phyloP scores from a whole-genome alignment of 2,329 filamentous ascomycete genomes.

The Fusarium ramigenum region DNA sequence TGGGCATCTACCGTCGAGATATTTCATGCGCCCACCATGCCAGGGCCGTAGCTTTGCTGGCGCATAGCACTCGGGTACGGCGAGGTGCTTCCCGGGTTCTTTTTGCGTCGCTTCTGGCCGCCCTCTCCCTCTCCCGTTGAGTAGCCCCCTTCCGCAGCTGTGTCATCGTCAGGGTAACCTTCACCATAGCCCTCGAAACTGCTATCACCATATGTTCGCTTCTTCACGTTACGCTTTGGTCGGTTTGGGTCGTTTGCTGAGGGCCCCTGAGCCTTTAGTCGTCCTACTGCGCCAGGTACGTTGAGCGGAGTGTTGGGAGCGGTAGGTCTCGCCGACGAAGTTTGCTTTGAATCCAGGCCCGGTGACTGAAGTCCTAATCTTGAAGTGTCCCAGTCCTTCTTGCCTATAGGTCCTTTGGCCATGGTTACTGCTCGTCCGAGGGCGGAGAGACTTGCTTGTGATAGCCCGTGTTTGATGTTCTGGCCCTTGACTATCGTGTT shows the following conservation, averaged over 20 bases:
- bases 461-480: slow-evolving; percentile 64
- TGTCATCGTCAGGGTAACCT: slow-evolving; percentile 74
- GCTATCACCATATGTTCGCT: slow-evolving; percentile 78
- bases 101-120: slow-evolving; percentile 71
- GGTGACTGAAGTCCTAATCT: slow-evolving; percentile 66
- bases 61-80: slow-evolving; percentile 56
- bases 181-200: slow-evolving; percentile 81
- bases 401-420: slow-evolving; percentile 65
- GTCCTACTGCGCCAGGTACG: slow-evolving; percentile 46
- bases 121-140: slow-evolving; percentile 78
- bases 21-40: slow-evolving; percentile 65
- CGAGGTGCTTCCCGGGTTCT: slow-evolving; percentile 59
- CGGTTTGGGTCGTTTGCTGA: slow-evolving; percentile 60
- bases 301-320: slow-evolving; percentile 63
- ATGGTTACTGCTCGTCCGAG: slow-evolving; percentile 65
- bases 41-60: slow-evolving; percentile 65
- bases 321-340: slow-evolving; percentile 57
- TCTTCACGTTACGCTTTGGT: slow-evolving; percentile 74
- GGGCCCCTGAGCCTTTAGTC: slow-evolving; percentile 52
- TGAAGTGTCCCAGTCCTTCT: slow-evolving; percentile 64
- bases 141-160: slow-evolving; percentile 67
- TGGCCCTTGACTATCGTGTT: slow-evolving; percentile 62
- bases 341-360: slow-evolving; percentile 52
- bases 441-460: slow-evolving; percentile 53
- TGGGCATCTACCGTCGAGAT: slow-evolving; percentile 9